phyloP scores from a whole-genome alignment of 2,329 filamentous ascomycete genomes.

The Epicoccum nigrum region DNA sequence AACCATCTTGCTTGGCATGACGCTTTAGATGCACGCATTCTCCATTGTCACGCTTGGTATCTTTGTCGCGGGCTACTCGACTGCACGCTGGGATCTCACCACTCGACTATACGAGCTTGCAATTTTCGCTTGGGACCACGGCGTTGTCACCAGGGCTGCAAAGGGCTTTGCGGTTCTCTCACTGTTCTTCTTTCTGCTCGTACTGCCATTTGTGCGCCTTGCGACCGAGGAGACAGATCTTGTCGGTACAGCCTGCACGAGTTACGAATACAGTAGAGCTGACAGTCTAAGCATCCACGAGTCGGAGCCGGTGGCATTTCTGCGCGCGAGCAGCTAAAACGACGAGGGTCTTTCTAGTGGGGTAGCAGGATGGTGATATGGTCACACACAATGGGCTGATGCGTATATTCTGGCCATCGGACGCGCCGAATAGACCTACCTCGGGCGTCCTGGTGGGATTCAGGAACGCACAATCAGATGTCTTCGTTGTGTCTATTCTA shows the following conservation, averaged over 20 bases:
- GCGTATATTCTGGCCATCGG: constrained; percentile 98
- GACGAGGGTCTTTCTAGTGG: constrained; percentile 87
- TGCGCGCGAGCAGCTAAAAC: constrained; percentile 90
- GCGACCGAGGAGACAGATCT: constrained; percentile 79
- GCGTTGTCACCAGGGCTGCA: constrained; percentile 85
- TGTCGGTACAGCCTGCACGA: constrained; percentile 60
- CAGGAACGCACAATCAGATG: constrained; percentile 88
- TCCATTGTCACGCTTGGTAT: constrained; percentile 94
- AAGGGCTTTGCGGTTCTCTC: constrained; percentile 86
- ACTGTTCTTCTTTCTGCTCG: constrained; percentile 80
- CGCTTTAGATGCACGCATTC: constrained; percentile 88
- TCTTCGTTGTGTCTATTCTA: constrained; percentile 87
- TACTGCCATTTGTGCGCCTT: constrained; percentile 82
- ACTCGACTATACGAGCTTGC: constrained; percentile 96
- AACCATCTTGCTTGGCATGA: constrained; percentile 29
- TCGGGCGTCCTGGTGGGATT: constrained; percentile 92
- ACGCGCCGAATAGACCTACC: constrained; percentile 73
- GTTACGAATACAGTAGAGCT: constrained; percentile 9
- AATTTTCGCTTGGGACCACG: constrained; percentile 98
- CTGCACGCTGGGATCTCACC: constrained; percentile 97
- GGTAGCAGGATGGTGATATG: constrained; percentile 65
- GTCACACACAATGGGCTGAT: constrained; percentile 80
- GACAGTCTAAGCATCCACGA: constrained; percentile 73
- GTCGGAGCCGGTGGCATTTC: constrained; percentile 81
- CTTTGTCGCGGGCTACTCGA: constrained; percentile 99